A percentile compares a stretch with the other conserved stretches of the same genome.
Evolutionary conservation across 2,329 filamentous ascomycete genomes (phyloP).

Genomic region (Trichophyton mentagrophytes): DNA sequence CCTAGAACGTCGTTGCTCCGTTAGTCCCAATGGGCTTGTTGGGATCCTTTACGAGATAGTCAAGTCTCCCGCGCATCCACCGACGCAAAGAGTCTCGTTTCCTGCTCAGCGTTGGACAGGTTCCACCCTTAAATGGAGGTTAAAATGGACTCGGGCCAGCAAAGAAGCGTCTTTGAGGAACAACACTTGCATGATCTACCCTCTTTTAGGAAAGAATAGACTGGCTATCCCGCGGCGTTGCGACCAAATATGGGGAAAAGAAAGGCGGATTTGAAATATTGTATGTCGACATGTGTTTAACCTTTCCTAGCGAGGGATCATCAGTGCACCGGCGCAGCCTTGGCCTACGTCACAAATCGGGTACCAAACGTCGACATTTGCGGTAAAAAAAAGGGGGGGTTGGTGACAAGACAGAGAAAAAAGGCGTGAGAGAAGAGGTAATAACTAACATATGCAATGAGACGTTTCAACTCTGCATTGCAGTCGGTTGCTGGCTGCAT

Average conservation of each 20-base stretch:
- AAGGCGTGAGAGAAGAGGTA: not conserved
- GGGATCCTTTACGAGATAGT: not conserved
- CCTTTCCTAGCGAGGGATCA: conserved; percentile 3
- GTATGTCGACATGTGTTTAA: not conserved
- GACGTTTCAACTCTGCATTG: not conserved
- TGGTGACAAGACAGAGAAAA: not conserved
- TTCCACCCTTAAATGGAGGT: not conserved
- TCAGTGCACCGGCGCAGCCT: conserved; percentile 1
- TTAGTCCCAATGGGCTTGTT: not conserved
- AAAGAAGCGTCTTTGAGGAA: not conserved
- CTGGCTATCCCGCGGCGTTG: not conserved
- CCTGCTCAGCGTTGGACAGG: not conserved
- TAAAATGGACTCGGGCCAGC: not conserved
- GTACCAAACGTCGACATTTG: not conserved
- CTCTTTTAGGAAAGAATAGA: not conserved
- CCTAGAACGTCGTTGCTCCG: conserved; percentile 1
- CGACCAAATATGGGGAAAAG: not conserved
- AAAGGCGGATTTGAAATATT: not conserved
- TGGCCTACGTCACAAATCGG: conserved; percentile 2
- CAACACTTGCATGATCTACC: not conserved
- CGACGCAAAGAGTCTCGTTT: not conserved
- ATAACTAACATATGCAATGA: not conserved
- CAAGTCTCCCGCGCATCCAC: not conserved
- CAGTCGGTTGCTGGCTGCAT: not conserved
- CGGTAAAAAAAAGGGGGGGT: not conserved